phyloP scores from a whole-genome alignment of 768 basidiomycete genomes.

The Mycena sanguinolenta region DNA sequence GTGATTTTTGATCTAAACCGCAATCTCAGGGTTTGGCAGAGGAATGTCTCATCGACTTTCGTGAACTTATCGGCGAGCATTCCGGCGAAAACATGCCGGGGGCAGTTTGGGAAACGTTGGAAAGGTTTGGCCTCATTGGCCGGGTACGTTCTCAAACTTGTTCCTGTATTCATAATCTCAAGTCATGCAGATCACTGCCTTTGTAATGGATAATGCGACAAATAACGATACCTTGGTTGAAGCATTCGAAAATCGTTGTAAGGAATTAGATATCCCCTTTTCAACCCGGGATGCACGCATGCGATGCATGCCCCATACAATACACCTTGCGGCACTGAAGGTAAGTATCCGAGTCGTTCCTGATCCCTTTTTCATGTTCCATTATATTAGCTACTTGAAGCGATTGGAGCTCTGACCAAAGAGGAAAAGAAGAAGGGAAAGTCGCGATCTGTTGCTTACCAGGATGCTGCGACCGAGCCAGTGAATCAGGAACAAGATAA shows the following conservation, averaged over 20 bases:
- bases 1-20: too few species aligned
- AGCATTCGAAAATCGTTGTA: not conserved
- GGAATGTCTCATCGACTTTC: not conserved
- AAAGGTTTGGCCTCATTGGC: not conserved
- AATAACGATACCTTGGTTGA: not conserved
- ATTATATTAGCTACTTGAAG: not conserved
- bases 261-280: not conserved
- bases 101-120: not conserved
- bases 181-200: not conserved
- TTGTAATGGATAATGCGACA: not conserved
- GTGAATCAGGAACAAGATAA: not conserved
- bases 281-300: not conserved
- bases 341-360: not conserved
- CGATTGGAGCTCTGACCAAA: not conserved
- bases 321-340: not conserved
- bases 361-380: not conserved
- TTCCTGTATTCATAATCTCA: not conserved
- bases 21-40: not conserved
- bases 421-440: not conserved
- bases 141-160: not conserved
- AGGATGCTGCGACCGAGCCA: not conserved
- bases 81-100: not conserved
- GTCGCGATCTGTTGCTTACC: not conserved
- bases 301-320: not conserved
- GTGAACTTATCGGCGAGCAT: not conserved